phyloP scores from a whole-genome alignment of 257 asterid genomes.

The Solanum arcanum region DNA sequence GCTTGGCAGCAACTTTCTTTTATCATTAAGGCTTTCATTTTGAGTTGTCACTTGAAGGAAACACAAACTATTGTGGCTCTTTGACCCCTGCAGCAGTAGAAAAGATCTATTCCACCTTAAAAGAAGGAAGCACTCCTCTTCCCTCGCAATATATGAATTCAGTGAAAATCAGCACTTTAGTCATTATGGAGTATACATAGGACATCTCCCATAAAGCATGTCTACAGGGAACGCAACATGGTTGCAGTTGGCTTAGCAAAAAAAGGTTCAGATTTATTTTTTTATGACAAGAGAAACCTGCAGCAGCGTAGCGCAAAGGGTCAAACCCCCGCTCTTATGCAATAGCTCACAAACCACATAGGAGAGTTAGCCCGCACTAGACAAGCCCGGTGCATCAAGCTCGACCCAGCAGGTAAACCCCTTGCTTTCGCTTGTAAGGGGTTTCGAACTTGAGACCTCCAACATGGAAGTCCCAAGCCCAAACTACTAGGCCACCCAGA shows the following conservation, averaged over 20 bases:
- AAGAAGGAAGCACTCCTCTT: neutral
- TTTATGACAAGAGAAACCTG: too few relatives aligned
- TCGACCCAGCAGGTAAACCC: too few relatives aligned
- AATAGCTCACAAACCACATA: too few relatives aligned
- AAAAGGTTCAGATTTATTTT: neutral
- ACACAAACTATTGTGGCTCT: neutral
- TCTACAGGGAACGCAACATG: neutral
- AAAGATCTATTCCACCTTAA: neutral
- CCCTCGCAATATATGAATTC: neutral
- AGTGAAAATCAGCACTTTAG: neutral
- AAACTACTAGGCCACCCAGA: too few relatives aligned
- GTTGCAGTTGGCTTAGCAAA: neutral
- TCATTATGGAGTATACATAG: neutral
- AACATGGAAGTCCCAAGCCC: too few relatives aligned
- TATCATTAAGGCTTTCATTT: neutral
- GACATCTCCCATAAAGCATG: neutral
- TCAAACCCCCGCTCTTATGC: too few relatives aligned
- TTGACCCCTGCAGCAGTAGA: neutral
- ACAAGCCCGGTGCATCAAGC: too few relatives aligned
- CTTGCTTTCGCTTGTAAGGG: too few relatives aligned
- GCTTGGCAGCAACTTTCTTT: neutral
- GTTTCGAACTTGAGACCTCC: too few relatives aligned
- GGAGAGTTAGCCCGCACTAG: too few relatives aligned
- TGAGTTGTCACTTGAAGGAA: neutral
- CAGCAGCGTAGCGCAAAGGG: too few relatives aligned